Evolutionary conservation across 2,329 filamentous ascomycete species (phyloP), one percentile per base, ranked within the genome.

Genomic region (Ceratocystis huliohia): DNA sequence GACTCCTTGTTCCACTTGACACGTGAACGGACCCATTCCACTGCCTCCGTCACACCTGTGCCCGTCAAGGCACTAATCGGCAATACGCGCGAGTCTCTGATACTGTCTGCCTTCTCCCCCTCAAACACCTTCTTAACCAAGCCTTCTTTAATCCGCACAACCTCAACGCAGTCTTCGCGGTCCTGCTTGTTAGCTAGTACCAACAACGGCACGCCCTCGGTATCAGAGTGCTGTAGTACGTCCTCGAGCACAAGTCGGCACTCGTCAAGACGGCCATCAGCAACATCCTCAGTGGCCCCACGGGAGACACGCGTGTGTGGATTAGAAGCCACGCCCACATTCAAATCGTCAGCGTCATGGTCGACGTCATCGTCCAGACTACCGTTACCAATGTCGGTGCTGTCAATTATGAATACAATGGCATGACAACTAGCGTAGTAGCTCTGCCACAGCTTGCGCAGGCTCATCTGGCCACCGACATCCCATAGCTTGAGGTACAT

Each of bases 401-500:
- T 93, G 78, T 99, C 94, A 72, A 99, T 91, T 68, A 99, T 91
- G 77, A 97, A 99, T 69, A 99, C 90, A 72, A 99, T 96, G 70
- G 94, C 94, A 75, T 99, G 94, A 73, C 91, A 96, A 75, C 85
- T 89, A 63, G 86, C 82, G 80, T 96, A 99, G 79, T 99, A 99
- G 76, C 87, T 91, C 76, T 96, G 91, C 94, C 94, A 99, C 41
- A 97, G 84, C 69, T 88, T 88, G 69, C 94, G 87, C 73, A 99
- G 83, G 33, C 84, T 88, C 73, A 94, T 86, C 76, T 99, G 94
- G 5, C 94, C 94, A 70, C 94, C 94, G 0, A 99, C 91, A 74
- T 99, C 94, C 94, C 94, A 97, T 72, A 99, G 88, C 80, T 96
- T 96, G 73, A 99, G 82, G 80, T 97, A 96, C 85, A 96, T 93